Base-by-base conservation (phyloP, 768 basidiomycete species). In the Rhodotorula taiwanensis region DNA sequence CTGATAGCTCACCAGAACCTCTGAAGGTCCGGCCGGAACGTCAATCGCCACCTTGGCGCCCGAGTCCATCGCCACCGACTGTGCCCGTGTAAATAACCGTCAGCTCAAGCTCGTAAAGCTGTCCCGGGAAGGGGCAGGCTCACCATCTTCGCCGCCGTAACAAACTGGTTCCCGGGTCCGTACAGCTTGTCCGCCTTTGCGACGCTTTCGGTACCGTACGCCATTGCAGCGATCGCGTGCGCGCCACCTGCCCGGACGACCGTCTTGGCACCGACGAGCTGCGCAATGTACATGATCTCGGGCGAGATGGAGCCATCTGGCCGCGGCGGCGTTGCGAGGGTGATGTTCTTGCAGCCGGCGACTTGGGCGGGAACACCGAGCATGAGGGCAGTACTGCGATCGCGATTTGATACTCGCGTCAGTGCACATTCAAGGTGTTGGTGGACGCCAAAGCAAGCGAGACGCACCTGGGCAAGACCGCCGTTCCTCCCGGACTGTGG, bases 101-200 rank as follows among this genome's bases (percentile, higher is more conserved):
- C n/a, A n/a, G n/a, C n/a, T n/a, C n/a, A n/a, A n/a, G n/a, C n/a
- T n/a, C 6, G 1, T 1, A 30, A 14, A 7, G 23, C 27, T 4
- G 5, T 9, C 1, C 7, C 11, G 23, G 5, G 25, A n/a, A 18
- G 27, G n/a, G 13, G 20, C 18, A 36, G 9, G 33, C 58, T 31
- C 23, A 65, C 77, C 95, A 99, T 97, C 79, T 99, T 99, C 55
- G 94, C 95, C 3, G 95, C 95, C 3, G 94, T 99, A 28, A 99
- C 95, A 91, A 93, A 99, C 76, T 98, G 95, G 75, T 99, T 99
- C 30, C 95, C 95, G 10, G 95, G 95, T 14, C 95, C 95, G 73
- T 98, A 94, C 71, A 99, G 92, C 79, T 99, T 99, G 80, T 99
- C 95, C 30, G 97, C 94, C 77, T 99, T 98, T 21, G 92, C 90